Evolutionary conservation across 73 alveolate species (phyloP).

Genomic region (Durusdinium trenchii): DNA sequence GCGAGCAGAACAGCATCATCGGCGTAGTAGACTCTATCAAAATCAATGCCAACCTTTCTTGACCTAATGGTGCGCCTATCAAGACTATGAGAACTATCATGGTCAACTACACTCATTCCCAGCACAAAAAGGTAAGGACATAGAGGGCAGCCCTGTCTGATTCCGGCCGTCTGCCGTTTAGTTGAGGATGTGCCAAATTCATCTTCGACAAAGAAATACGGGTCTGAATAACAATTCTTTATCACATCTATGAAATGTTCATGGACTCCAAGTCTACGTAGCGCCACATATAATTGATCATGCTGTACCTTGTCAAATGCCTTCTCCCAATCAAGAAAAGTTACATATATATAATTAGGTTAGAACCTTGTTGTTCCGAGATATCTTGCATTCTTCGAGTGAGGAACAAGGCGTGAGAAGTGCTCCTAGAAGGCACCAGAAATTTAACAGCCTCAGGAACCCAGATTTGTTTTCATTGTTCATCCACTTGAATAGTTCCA

Average conservation of each 20-base stretch:
- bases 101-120: neutral
- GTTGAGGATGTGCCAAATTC: neutral
- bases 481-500: conserved; percentile 53
- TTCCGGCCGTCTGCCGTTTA: neutral
- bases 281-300: neutral
- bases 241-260: neutral
- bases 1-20: neutral
- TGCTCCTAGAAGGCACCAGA: conserved; percentile 52
- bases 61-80: neutral
- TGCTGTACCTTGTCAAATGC: conserved; percentile 24
- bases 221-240: neutral
- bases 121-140: neutral
- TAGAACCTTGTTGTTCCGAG: neutral
- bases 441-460: neutral
- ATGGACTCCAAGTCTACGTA: neutral
- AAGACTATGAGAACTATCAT: neutral
- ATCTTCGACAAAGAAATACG: conserved; percentile 7
- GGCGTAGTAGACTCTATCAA: conserved; percentile 8
- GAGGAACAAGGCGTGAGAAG: neutral
- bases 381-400: conserved; percentile 23
- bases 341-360: neutral
- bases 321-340: conserved; percentile 15
- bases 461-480: neutral
- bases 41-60: neutral
- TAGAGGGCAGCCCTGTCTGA: neutral